These are phyloP conservation scores for Immersiporthe knoxdaviesiana DNA, from an alignment of 2,329 filamentous ascomycete genomes.

Conservation along the genomic window DNA sequence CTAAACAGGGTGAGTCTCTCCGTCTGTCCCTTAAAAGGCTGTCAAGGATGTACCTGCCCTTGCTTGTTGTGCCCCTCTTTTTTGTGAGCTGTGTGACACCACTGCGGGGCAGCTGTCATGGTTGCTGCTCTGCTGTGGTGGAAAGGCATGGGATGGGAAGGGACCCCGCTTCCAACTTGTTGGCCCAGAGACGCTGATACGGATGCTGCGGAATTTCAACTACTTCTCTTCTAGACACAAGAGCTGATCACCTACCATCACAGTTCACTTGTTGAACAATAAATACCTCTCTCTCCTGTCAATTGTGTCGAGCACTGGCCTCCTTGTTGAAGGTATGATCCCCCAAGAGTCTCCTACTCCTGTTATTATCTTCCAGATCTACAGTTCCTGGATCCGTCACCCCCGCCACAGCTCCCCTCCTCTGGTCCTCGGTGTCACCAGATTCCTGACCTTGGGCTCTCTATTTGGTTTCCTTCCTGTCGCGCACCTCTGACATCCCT, in stretches of 20 bases:
- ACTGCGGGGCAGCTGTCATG: slow-evolving; percentile 18
- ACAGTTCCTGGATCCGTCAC: not conserved
- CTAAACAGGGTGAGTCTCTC: not conserved
- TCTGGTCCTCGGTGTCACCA: not conserved
- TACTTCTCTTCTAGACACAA: not conserved
- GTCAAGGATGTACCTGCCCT: slow-evolving; percentile 2
- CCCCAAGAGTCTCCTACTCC: not conserved
- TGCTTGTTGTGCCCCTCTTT: slow-evolving; percentile 5
- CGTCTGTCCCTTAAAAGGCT: no score
- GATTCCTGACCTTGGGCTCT: not conserved
- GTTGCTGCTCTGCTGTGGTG: slow-evolving; percentile 10
- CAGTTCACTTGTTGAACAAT: not conserved
- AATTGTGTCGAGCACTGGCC: not conserved
- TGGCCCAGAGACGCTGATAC: not conserved
- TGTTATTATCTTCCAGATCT: not conserved
- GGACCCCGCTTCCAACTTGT: slow-evolving; percentile 29
- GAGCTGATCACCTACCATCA: not conserved
- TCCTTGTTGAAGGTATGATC: not conserved
- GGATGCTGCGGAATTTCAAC: not conserved
- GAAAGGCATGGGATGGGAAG: slow-evolving; percentile 25
- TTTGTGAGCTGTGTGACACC: slow-evolving; percentile 16
- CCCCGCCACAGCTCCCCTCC: not conserved
- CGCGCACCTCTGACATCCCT: not conserved
- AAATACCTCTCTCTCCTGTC: not conserved
- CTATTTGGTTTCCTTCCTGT: not conserved